Percentiles rank a stretch among this genome's conserved stretches.
phyloP scores from a whole-genome alignment of 1,139 yeast genomes.

The Taiozyma sp. region DNA sequence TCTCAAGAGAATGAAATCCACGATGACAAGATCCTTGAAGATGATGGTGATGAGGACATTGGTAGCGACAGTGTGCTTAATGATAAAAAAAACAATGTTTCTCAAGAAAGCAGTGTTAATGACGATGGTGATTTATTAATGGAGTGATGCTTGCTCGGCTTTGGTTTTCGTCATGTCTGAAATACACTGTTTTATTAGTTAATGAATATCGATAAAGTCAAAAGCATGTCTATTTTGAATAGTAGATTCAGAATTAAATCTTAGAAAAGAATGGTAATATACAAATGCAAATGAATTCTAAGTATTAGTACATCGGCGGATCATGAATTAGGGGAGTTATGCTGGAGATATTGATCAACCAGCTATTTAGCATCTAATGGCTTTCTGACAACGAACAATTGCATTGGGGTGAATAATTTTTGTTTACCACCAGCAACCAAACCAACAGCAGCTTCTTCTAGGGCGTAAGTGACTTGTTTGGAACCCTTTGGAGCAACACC shows the following conservation, averaged over 20 bases:
- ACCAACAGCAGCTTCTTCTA: slow-evolving; percentile 96
- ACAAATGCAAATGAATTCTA: not conserved
- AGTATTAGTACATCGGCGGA: not conserved
- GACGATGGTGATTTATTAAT: slow-evolving; percentile 19
- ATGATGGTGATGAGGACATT: slow-evolving; percentile 11
- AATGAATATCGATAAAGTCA: not conserved
- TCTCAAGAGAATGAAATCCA: slow-evolving; percentile 1
- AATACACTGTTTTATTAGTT: not conserved
- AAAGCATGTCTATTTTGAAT: not conserved
- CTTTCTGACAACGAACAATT: slow-evolving; percentile 83
- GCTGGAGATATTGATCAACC: not conserved
- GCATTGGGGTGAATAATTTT: slow-evolving; percentile 93
- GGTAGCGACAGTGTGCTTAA: slow-evolving; percentile 9
- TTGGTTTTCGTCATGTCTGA: not conserved
- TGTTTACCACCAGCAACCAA: slow-evolving; percentile 90
- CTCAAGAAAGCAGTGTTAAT: slow-evolving; percentile 7
- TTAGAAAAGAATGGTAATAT: not conserved
- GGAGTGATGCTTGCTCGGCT: slow-evolving; percentile 9
- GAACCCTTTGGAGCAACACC: slow-evolving; percentile 96
- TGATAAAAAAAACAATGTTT: slow-evolving; percentile 4
- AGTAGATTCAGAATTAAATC: not conserved
- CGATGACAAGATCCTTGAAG: slow-evolving; percentile 11
- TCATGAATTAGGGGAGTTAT: not conserved
- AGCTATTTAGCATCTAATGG: slow-evolving; percentile 36
- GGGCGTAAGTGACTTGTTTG: slow-evolving; percentile 81